Evolutionary conservation across 2,329 filamentous ascomycete genomes (phyloP), one percentile per base, ranked within the genome.

Genomic region (Polytolypa hystricis): DNA sequence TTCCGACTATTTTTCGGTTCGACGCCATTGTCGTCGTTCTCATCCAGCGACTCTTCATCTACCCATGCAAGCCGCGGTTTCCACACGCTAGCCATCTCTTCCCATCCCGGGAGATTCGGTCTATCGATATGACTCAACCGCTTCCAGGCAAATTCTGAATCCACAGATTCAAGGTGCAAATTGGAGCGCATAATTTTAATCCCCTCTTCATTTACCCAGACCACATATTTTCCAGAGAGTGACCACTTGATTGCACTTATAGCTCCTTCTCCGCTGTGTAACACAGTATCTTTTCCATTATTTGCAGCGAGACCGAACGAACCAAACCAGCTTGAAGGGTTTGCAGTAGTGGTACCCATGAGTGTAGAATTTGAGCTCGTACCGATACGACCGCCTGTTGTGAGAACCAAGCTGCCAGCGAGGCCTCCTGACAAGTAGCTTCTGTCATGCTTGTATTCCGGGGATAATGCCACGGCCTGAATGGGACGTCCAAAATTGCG

Each of bases 181-280:
- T 91, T 84, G 4, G 85, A 85, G 25, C 91, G 77, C 87, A 96
- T 96, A 42, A 98, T 91, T 57, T 95, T 95, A 55, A 96, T 93
- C 3, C 91, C 91, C 51, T 93, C 81, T 59, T 98, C 91, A 52
- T 96, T 98, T 27, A 93, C 72, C 91, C 91, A 98, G 0, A 79
- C 84, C 1, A 95, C 82, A 52, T 87, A 96, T 61, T 82, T 91
- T 1, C 91, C 89, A 0, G 85, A 89, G 27, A 89, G 57, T 0
- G 89, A 96, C 86, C 89, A 98, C 57, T 93, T 89, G 53, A 98
- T 91, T 3, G 79, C 82, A 55, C 77, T 89, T 44, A 98, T 91
- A 2, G 78, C 76, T 3, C 91, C 91, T 62, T 98, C 93, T 2
- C 91, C 91, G 5, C 83, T 85, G 54, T 98, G 91, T 31, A 96